Base-by-base conservation (phyloP, 805 yeast genomes). In the Kodamaea leandrae region DNA sequence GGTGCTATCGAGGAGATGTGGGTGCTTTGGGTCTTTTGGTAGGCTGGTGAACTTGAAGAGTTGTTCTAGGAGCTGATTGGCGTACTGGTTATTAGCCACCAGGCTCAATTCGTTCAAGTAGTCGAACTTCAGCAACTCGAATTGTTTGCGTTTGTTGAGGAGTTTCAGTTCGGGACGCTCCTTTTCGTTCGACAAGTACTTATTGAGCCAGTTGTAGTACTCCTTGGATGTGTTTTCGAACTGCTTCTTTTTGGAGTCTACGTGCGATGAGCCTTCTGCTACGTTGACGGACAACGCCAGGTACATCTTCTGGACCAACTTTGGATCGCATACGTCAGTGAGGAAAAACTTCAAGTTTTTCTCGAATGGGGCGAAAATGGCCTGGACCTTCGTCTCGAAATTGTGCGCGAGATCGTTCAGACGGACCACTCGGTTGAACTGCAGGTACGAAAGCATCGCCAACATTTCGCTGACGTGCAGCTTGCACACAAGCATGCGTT, bases 121-220 rank as follows among this genome's bases (percentile, higher is more conserved):
- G 38, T 73, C 76, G 39, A 71, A 64, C 42, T 76, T 68, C 9
- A 66, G 59, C 1, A 71, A 49, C 43, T 74, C 78, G 49, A 69
- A 74, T 0, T 47, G 46, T 38, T 69, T 61, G 20, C 69, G 50
- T 45, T 67, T 66, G 16, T 44, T 39, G 14, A 71, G 47, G 16
- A 64, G 51, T 45, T 64, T 65, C 63, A 63, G 63, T 36, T 64
- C 70, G 0, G 74, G 71, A 39, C 72, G 52, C 26, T 66, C 74
- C 45, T 66, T 69, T 40, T 68, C 74, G 45, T 68, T 66, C 3
- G 72, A 60, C 17, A 70, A 46, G 46, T 70, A 70, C 48, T 65
- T 66, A 47, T 68, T 66, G 30, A 70, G 51, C 75, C 75, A 70
- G 34, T 58, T 61, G 43, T 70, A 70, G 43, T 55, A 70, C 15